These are phyloP conservation scores for Xerophyta viscosa DNA, from an alignment of 106 monocot species.

Conservation along the genomic window DNA sequence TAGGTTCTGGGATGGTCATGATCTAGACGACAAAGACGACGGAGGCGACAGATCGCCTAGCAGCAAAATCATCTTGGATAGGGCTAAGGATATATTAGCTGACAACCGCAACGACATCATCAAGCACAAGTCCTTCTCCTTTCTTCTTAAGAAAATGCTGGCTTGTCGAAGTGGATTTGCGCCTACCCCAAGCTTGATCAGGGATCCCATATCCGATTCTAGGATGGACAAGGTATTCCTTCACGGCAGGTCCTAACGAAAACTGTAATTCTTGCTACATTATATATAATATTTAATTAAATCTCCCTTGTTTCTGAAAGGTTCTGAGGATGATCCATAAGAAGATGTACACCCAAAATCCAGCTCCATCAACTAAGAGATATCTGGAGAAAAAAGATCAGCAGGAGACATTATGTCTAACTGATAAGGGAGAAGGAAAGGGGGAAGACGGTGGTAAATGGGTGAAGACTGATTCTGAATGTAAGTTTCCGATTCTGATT, in stretches of 20 bases:
- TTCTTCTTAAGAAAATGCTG: constrained; percentile 64
- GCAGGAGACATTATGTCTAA: constrained; percentile 1
- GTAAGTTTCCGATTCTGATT: too few species aligned
- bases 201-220: constrained; percentile 43
- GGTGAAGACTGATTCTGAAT: constrained; percentile 87
- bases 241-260: not conserved
- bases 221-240: constrained; percentile 55
- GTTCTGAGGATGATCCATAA: constrained; percentile 49
- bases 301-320: constrained; percentile 12
- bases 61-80: constrained; percentile 29
- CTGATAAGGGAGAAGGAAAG: constrained; percentile 19
- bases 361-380: constrained; percentile 26
- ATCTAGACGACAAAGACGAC: constrained; percentile 7
- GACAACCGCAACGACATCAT: constrained; percentile 27
- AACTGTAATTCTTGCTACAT: not conserved
- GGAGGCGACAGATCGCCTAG: constrained; percentile 27
- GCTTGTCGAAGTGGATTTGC: constrained; percentile 35
- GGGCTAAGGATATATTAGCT: constrained; percentile 24
- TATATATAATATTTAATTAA: too few species aligned
- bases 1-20: constrained; percentile 4
- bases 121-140: constrained; percentile 31
- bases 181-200: constrained; percentile 27
- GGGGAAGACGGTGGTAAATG: constrained; percentile 42
- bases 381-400: constrained; percentile 42
- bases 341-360: constrained; percentile 51